These are phyloP conservation scores for Linum tenue DNA, from an alignment of 345 rosid genomes.

Conservation along the genomic window DNA sequence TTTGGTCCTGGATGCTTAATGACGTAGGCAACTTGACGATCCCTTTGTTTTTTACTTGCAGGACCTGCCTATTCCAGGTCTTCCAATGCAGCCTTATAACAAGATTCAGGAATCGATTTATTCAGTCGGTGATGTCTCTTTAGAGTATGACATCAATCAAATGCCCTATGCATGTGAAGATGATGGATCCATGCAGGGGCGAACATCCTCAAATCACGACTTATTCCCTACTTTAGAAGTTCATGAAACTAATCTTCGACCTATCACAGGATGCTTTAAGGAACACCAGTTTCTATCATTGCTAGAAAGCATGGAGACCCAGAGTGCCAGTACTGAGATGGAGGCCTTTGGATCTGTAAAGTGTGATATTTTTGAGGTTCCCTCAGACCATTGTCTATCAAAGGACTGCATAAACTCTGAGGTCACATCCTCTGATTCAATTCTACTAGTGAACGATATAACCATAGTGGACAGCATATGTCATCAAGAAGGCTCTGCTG, in stretches of 20 bases:
- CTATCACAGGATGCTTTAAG: constrained; percentile 23
- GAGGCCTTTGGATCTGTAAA: constrained; percentile 40
- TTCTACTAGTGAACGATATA: constrained; percentile 35
- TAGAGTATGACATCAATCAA: constrained; percentile 34
- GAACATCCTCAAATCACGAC: constrained; percentile 20
- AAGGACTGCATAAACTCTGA: constrained; percentile 35
- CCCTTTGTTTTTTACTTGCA: constrained; percentile 21
- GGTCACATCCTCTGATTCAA: constrained; percentile 20
- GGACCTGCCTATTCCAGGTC: constrained; percentile 30
- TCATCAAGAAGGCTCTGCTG: constrained; percentile 18
- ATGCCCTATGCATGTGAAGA: constrained; percentile 28
- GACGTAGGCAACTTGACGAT: background rate
- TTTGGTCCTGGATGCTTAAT: constrained; percentile 1
- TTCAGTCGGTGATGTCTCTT: constrained; percentile 39
- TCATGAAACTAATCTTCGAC: constrained; percentile 44
- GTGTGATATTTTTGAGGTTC: constrained; percentile 30
- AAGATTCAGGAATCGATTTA: constrained; percentile 42
- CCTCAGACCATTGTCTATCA: constrained; percentile 36
- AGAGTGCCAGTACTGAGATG: constrained; percentile 22
- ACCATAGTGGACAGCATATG: constrained; percentile 32
- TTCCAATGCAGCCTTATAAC: constrained; percentile 18
- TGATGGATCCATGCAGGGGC: constrained; percentile 32
- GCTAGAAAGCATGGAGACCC: constrained; percentile 31
- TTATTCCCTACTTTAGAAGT: constrained; percentile 62
- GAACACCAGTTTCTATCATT: constrained; percentile 42